Conservation (phyloP, 2,329 filamentous ascomycete species). For the Penicillium hordei region DNA sequence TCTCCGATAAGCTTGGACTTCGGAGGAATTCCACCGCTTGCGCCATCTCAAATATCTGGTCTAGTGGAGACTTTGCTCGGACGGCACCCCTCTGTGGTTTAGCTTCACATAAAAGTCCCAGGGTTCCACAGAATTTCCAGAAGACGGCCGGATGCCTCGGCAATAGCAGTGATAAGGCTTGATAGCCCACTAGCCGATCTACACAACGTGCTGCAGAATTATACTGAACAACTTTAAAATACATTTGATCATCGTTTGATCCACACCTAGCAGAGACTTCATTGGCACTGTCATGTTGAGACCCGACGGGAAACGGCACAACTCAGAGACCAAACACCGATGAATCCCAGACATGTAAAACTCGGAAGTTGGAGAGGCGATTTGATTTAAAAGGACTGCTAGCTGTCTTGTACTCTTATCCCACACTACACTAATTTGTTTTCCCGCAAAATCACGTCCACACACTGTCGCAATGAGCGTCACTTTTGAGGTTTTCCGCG, state of each 20-base stretch:
- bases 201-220: slow-evolving; percentile 2
- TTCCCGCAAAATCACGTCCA: background rate
- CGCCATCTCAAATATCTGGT: background rate
- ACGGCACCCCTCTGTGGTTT: background rate
- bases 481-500: slow-evolving; percentile 31
- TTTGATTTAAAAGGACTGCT: background rate
- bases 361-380: background rate
- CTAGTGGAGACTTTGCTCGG: background rate
- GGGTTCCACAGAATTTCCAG: background rate
- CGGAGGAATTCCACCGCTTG: background rate
- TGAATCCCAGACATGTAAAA: background rate
- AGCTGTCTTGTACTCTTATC: background rate
- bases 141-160: background rate
- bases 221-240: slow-evolving; percentile 8
- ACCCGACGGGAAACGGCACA: background rate
- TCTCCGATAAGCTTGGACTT: background rate
- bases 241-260: background rate
- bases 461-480: slow-evolving; percentile 20
- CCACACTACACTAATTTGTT: background rate
- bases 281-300: background rate
- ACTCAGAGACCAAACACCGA: background rate
- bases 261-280: slow-evolving; percentile 5
- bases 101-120: background rate
- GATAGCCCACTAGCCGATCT: background rate
- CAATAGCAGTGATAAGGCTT: background rate